A percentile compares a stretch with the other conserved stretches of the same genome.
phyloP scores from a whole-genome alignment of 2,329 filamentous ascomycete genomes.

The Neodidymelliopsis sp. region DNA sequence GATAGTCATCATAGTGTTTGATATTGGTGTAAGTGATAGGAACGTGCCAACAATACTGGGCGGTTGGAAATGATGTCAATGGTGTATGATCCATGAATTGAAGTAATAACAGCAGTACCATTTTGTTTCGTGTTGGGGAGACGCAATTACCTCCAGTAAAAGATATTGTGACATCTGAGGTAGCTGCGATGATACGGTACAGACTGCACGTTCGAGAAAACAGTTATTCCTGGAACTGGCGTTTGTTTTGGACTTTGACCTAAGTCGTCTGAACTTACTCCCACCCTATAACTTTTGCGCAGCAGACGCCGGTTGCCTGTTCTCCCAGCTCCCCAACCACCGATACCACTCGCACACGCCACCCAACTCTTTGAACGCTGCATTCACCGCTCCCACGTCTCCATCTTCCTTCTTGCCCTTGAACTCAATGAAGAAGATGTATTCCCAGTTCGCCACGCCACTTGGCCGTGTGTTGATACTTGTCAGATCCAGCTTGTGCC shows the following conservation, averaged over 20 bases:
- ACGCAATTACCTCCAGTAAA: too few relatives aligned
- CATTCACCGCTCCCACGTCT: slow-evolving; percentile 62
- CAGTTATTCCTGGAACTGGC: neutral
- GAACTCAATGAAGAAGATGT: slow-evolving; percentile 95
- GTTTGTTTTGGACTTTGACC: neutral
- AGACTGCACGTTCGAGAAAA: neutral
- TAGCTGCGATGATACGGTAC: too few relatives aligned
- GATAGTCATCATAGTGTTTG: too few relatives aligned
- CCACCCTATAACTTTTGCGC: neutral
- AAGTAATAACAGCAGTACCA: too few relatives aligned
- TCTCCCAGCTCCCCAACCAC: slow-evolving; percentile 73
- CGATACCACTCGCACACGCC: slow-evolving; percentile 67
- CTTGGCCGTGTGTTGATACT: slow-evolving; percentile 90
- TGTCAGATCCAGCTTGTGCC: slow-evolving; percentile 78
- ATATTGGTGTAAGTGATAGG: too few relatives aligned
- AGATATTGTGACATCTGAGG: too few relatives aligned
- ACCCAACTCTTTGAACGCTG: slow-evolving; percentile 66
- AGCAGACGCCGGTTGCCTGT: neutral
- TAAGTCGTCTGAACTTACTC: too few relatives aligned
- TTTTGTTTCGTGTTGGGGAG: too few relatives aligned
- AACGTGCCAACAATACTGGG: too few relatives aligned
- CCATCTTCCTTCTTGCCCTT: slow-evolving; percentile 71
- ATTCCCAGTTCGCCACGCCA: slow-evolving; percentile 78
- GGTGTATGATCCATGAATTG: too few relatives aligned
- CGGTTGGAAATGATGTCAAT: too few relatives aligned